phyloP scores from a whole-genome alignment of 1,284 basidiomycete species.

The Coriolopsis trogii region DNA sequence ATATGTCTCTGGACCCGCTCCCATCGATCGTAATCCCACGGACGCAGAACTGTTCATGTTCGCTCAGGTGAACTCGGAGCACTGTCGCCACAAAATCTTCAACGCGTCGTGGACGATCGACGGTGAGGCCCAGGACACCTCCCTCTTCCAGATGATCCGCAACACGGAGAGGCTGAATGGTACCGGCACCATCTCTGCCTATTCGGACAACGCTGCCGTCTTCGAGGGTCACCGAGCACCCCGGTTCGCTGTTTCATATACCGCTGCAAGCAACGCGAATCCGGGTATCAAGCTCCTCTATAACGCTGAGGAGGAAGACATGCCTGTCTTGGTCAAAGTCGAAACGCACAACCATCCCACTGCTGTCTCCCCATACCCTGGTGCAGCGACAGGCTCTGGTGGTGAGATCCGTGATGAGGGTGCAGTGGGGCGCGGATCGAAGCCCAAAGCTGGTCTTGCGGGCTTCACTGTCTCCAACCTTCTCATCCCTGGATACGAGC shows the following conservation, averaged over 20 bases:
- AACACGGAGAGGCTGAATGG: slow-evolving; percentile 89
- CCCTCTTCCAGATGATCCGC: slow-evolving; percentile 97
- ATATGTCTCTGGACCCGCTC: slow-evolving; percentile 71
- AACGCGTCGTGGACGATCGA: slow-evolving; percentile 97
- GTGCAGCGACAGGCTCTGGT: slow-evolving; percentile 96
- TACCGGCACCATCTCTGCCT: slow-evolving; percentile 90
- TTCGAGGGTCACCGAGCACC: slow-evolving; percentile 80
- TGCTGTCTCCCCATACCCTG: slow-evolving; percentile 96
- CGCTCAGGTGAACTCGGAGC: slow-evolving; percentile 99
- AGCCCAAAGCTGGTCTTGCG: slow-evolving; percentile 93
- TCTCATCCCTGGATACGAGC: slow-evolving; percentile 83
- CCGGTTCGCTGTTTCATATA: slow-evolving; percentile 73
- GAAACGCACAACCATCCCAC: slow-evolving; percentile 99
- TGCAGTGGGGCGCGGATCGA: slow-evolving; percentile 92
- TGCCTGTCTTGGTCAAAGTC: slow-evolving; percentile 95
- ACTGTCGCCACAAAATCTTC: slow-evolving; percentile 99
- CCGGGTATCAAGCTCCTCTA: slow-evolving; percentile 51
- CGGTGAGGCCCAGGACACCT: slow-evolving; percentile 65
- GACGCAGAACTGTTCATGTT: slow-evolving; percentile 99
- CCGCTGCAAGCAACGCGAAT: slow-evolving; percentile 38
- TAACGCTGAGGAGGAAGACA: slow-evolving; percentile 63
- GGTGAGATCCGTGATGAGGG: slow-evolving; percentile 99
- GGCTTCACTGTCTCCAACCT: slow-evolving; percentile 98
- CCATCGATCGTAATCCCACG: slow-evolving; percentile 82
- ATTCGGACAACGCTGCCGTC: slow-evolving; percentile 98